Evolutionary conservation across 169 alveolate species (phyloP).

Genomic region (Cryptosporidium meleagridis): DNA sequence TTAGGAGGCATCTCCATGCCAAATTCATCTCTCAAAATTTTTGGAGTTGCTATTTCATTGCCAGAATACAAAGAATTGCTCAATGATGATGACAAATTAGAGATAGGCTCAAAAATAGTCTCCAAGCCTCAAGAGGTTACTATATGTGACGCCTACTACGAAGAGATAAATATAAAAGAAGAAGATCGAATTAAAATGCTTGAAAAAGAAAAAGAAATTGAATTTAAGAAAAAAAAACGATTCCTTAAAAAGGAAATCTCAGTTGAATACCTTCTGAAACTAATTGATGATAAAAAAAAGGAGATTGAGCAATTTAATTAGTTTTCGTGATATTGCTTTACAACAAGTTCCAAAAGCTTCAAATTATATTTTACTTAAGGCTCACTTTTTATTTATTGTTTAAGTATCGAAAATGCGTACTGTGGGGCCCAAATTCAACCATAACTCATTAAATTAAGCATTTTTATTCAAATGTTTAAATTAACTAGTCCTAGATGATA

Average conservation of each 20-base stretch:
- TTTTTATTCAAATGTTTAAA: too few species aligned
- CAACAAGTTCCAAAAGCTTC: too few species aligned
- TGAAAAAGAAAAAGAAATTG: conserved; percentile 40
- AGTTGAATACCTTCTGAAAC: neutral
- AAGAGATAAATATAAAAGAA: neutral
- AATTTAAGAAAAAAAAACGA: neutral
- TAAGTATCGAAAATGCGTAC: conserved; percentile 17
- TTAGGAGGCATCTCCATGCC: conserved; percentile 66
- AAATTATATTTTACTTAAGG: neutral
- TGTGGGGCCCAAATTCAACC: neutral
- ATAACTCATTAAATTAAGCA: neutral
- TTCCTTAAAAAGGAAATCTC: neutral
- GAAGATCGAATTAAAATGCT: neutral
- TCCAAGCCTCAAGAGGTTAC: neutral
- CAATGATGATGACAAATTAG: neutral
- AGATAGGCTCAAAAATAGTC: neutral
- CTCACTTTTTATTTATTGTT: neutral
- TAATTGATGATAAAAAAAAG: neutral
- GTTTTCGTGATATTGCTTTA: neutral
- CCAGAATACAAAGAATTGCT: conserved; percentile 41
- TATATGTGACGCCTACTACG: neutral
- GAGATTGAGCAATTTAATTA: neutral
- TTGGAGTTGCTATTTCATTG: conserved; percentile 32
- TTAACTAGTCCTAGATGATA: too few species aligned
- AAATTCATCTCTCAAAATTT: conserved; percentile 46